Base-by-base conservation (phyloP, 1,139 yeast species). In the Suhomyces coccinellae region DNA sequence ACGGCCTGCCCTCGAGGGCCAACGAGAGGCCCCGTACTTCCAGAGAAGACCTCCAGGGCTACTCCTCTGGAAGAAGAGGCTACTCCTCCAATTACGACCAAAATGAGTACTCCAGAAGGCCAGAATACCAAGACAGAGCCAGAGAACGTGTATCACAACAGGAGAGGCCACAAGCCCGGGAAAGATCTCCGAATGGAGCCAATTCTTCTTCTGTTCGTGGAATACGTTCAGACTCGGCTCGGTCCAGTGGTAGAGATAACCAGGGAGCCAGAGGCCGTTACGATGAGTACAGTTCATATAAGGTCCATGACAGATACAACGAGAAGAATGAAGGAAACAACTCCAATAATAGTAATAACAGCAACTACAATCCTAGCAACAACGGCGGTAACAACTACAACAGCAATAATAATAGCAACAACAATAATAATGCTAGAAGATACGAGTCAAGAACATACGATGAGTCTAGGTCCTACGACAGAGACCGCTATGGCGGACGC, bases 61-160 rank as follows among this genome's bases (percentile, higher is more conserved):
- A 47, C 33, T 45, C 48, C 9, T 47, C 50, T 2, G 50, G 50
- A 16, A 37, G 50, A 40, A 41, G 50, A 34, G 48, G 46, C 8
- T 16, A 41, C 6, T 26, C 43, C n/a, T 39, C 17, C 15, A 42
- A 24, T 7, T 31, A 39, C 14, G 41, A 31, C n/a, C 28, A 24
- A 34, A 34, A 35, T n/a, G 38, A 30, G 15, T 46, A 44, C 37
- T 38, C 46, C 3, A 30, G 46, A 36, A 38, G 52, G 31, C 40
- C 46, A 15, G 44, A 35, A 11, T 42, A 40, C 29, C 47, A 40
- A 11, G 45, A 51, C 40, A 44, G 56, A 20, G 54, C 49, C 9
- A 35, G 52, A 36, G 51, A 51, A 34, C 41, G 55, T 38, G 49
- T 49, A 26, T 11, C 17, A 7, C 41, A 37, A 7, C 33, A 34